Evolutionary conservation across 768 basidiomycete species (phyloP), one percentile per base, ranked within the genome.

Genomic region (Hirschioporus abietinus): DNA sequence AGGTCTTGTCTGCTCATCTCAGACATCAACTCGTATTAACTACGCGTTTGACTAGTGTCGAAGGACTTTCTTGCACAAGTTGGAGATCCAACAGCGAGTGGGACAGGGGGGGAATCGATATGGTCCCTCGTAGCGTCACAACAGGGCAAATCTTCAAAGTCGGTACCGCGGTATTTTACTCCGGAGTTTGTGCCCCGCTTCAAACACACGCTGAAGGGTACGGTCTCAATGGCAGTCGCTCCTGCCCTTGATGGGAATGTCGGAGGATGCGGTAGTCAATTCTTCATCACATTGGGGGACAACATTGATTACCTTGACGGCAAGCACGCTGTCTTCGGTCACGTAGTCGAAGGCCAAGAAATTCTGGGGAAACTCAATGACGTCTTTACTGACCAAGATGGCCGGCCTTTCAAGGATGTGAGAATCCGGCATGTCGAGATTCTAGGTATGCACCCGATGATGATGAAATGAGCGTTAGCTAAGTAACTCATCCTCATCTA

Each of bases 141-240:
- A 70, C 70, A 66, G 57, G 73, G 71, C n/a, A 68, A 65, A 24
- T 42, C 66, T 35, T 34, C 78, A 60, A 69, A 75, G 30, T 68
- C 76, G 12, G 74, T 82, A 7, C 79, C 88, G n/a, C 88, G 95
- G 27, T 96, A 97, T 77, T 96, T 96, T 73, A 75, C 85, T n/a
- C 95, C 95, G 0, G 92, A 94, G 74, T 82, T 95, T 65, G 77
- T 86, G 1, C 88, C 92, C 0, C 86, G 83, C 66, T 82, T 98
- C 67, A 98, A 98, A 77, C 97, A 99, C 74, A 82, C 82, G 0
- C 78, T 81, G 9, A 88, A 85, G 70, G 97, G 97, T 23, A 98
- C 95, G 0, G 91, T 99, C 18, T 98, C 95, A 0, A 99, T 99
- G 97, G 97, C 97, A 8, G 88, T 98, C 10, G 92, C 96, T 1